These are phyloP conservation scores for Solanum appendiculatum DNA, from an alignment of 257 asterid genomes.

Conservation along the genomic window DNA sequence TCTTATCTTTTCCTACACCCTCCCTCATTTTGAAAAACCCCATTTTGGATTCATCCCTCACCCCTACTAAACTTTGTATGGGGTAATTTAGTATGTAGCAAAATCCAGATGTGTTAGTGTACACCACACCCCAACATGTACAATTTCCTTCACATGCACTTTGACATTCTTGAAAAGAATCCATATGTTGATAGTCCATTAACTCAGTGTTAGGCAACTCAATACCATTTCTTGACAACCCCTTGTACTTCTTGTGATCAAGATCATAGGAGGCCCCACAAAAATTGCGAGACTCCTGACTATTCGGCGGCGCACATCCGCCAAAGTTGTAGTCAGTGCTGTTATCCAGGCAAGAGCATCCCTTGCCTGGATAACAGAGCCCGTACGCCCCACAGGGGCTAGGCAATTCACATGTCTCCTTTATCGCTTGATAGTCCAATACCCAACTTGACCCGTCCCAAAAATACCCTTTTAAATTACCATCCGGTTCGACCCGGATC, in stretches of 20 bases:
- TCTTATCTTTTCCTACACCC: constrained; percentile 32
- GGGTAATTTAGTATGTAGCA: constrained; percentile 78
- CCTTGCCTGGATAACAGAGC: constrained; percentile 51
- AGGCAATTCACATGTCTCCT: constrained; percentile 66
- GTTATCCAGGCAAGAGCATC: constrained; percentile 64
- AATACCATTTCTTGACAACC: constrained; percentile 44
- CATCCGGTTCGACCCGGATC: constrained; percentile 64
- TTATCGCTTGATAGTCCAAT: constrained; percentile 50
- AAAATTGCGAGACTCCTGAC: constrained; percentile 25
- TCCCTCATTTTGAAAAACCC: constrained; percentile 76
- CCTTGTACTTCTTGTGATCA: constrained; percentile 18
- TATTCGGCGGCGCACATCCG: constrained; percentile 25
- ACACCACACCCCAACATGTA: constrained; percentile 87
- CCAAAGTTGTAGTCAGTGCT: constrained; percentile 22
- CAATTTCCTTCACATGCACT: constrained; percentile 53
- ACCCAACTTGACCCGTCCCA: constrained; percentile 85
- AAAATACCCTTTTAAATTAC: constrained; percentile 66
- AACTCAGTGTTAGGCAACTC: constrained; percentile 74
- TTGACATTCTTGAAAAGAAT: constrained; percentile 42
- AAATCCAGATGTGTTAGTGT: constrained; percentile 79
- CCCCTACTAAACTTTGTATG: constrained; percentile 41
- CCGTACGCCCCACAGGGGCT: constrained; percentile 70
- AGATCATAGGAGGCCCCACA: constrained; percentile 23
- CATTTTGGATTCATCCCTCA: constrained; percentile 51
- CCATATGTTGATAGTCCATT: constrained; percentile 41